phyloP scores from a whole-genome alignment of 73 alveolate genomes.

The Breviolum minutum region DNA sequence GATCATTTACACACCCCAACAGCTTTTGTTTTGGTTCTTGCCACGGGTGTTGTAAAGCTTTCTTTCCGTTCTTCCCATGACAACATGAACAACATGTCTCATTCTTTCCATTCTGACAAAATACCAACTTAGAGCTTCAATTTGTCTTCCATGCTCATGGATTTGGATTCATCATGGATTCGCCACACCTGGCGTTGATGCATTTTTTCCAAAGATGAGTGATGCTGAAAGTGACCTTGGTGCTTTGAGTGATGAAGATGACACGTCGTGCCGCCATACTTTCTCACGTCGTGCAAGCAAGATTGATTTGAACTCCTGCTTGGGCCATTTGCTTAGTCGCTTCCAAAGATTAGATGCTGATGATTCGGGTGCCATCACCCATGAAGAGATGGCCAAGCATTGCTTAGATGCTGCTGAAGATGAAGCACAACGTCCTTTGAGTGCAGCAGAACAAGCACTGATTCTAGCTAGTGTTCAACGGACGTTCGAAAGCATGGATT shows the following conservation, averaged over 20 bases:
- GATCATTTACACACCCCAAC: too few species aligned
- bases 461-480: conserved; percentile 29
- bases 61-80: neutral
- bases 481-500: conserved; percentile 8
- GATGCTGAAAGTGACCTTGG: conserved; percentile 33
- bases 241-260: conserved; percentile 6
- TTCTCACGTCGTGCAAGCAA: neutral
- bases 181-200: neutral
- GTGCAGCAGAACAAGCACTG: conserved; percentile 25
- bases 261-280: neutral
- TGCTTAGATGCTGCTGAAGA: conserved; percentile 59
- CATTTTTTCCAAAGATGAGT: conserved; percentile 3
- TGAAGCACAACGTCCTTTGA: conserved; percentile 49
- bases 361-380: conserved; percentile 33
- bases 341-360: conserved; percentile 58
- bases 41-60: neutral
- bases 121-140: too few species aligned
- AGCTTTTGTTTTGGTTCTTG: too few species aligned
- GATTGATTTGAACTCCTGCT: conserved; percentile 3
- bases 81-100: too few species aligned
- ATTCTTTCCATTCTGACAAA: too few species aligned
- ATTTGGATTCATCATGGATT: neutral
- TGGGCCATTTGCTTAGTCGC: conserved; percentile 29
- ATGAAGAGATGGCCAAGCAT: conserved; percentile 49
- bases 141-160: too few species aligned